Evolutionary conservation across 176 grass and related monocot genomes (phyloP), one percentile per base, ranked within the genome.

Genomic region (Sorghum bicolor): DNA sequence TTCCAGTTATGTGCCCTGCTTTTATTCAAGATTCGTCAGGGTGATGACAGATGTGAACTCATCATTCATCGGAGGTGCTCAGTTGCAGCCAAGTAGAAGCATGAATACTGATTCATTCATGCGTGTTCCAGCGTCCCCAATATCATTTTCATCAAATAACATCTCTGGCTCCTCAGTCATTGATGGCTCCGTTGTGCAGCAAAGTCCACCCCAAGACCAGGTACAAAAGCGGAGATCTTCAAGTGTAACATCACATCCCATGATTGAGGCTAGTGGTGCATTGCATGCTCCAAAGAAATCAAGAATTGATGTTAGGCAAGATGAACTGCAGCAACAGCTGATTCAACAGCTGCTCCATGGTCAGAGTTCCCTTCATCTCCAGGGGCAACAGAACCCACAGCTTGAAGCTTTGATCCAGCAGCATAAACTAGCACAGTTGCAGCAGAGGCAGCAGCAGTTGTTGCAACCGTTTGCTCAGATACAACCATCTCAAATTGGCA

Each of bases 121-220:
- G 87, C 91, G 87, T 67, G 78, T 96, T 64, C 96, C 96, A 82
- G 89, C 89, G 24, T 99, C 96, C 36, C 96, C 96, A 33, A 94
- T 99, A 88, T 96, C 96, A 50, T 99, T 99, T 87, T 96, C 96
- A n/a, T 99, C 96, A 72, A 99, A 93, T 90, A 98, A 99, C 85
- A 94, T 99, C 41, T 96, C 93, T 63, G 87, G 93, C 65, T 94
- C 96, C 31, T 96, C 96, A 62, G 91, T 99, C 68, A 90, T 99
- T 74, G 96, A 99, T 86, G 91, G 91, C 40, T 92, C 93, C 61
- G 90, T 93, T 64, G 83, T 92, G 53, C 96, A 99, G 80, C 91
- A 93, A 72, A 96, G 78, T 74, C 85, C 81, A 39, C 86, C 89
- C 39, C 93, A 94, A 61, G 93, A 94, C 67, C 93, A 94, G 74